phyloP scores from a whole-genome alignment of 116 monocot species.

The Papilionanthe hybrid region DNA sequence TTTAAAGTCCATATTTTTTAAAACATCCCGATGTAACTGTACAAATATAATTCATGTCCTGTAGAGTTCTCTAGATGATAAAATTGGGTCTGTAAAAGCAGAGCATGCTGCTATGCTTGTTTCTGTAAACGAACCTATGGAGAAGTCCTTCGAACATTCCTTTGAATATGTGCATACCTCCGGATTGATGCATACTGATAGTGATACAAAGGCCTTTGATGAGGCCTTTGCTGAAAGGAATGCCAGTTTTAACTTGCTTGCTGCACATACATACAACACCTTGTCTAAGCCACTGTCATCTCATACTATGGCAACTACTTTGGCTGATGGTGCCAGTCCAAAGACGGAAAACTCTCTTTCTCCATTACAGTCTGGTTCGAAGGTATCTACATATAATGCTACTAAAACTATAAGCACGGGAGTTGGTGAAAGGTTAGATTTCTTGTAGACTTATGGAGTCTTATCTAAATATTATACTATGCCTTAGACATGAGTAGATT shows the following conservation, averaged over 20 bases:
- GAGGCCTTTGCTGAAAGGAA: background rate
- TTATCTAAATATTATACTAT: background rate
- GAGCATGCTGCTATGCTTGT: background rate
- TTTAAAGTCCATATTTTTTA: background rate
- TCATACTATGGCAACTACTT: background rate
- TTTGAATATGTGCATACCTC: background rate
- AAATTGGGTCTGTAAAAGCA: background rate
- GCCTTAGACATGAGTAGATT: background rate
- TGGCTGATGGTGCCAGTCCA: background rate
- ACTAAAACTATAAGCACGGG: background rate
- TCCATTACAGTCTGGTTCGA: constrained; percentile 1
- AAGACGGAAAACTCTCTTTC: background rate
- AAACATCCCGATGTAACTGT: background rate
- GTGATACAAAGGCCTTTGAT: background rate
- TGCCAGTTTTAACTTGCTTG: background rate
- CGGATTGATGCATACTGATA: background rate
- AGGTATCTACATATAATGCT: background rate
- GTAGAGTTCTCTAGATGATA: constrained; percentile 1
- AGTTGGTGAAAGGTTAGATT: background rate
- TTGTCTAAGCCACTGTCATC: background rate
- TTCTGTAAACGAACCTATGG: background rate
- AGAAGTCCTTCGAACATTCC: background rate
- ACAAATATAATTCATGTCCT: background rate
- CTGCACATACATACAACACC: background rate
- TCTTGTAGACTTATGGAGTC: background rate